Evolutionary conservation across 2,329 filamentous ascomycete genomes (phyloP).

Genomic region (Pyricularia sp.): DNA sequence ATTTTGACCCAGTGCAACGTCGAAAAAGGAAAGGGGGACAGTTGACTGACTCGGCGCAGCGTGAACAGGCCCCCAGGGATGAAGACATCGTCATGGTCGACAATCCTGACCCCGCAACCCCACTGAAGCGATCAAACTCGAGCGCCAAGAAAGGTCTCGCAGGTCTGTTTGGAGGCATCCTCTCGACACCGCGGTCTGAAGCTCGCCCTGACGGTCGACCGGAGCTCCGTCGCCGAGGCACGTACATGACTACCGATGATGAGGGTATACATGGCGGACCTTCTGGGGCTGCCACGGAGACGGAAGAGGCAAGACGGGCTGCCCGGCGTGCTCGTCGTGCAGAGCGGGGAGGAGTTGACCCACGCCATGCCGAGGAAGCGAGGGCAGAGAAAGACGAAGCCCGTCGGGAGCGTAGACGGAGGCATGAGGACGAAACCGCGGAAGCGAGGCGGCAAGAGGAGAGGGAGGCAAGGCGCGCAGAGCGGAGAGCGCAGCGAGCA

Average conservation of each 20-base stretch:
- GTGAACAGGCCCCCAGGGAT: constrained; percentile 21
- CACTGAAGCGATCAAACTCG: constrained; percentile 48
- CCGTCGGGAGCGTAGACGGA: constrained; percentile 40
- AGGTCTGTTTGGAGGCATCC: constrained; percentile 45
- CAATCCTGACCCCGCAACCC: constrained; percentile 28
- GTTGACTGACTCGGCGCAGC: neutral
- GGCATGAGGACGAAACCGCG: constrained; percentile 39
- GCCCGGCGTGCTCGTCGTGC: constrained; percentile 44
- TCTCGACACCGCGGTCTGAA: constrained; percentile 26
- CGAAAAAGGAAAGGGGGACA: neutral
- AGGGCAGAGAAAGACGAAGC: constrained; percentile 43
- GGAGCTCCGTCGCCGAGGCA: constrained; percentile 35
- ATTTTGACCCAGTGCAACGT: neutral
- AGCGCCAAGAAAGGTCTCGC: constrained; percentile 46
- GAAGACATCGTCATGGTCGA: constrained; percentile 50
- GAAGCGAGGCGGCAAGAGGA: constrained; percentile 42
- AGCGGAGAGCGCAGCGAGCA: constrained; percentile 34
- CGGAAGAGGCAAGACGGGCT: constrained; percentile 49
- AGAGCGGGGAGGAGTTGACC: neutral
- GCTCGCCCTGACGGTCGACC: constrained; percentile 18
- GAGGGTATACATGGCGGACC: constrained; percentile 23
- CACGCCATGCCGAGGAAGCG: constrained; percentile 38
- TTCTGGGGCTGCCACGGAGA: constrained; percentile 36
- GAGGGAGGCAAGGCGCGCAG: constrained; percentile 44
- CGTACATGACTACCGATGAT: constrained; percentile 36